These are phyloP conservation scores for Dendrobium nobile DNA, from an alignment of 106 monocot species.

Conservation along the genomic window DNA sequence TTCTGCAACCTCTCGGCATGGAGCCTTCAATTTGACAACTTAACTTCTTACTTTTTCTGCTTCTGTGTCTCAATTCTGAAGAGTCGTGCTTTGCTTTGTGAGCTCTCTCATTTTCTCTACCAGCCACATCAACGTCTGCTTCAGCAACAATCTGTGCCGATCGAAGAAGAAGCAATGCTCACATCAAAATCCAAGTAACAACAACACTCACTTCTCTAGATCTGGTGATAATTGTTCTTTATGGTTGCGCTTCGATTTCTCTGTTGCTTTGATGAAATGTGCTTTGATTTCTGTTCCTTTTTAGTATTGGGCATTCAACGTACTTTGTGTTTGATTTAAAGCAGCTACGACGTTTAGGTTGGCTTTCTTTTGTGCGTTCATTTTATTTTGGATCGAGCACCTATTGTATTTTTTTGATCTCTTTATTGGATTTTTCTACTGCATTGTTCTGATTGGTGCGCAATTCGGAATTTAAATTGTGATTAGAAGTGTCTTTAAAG, in stretches of 20 bases:
- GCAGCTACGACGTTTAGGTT: neutral
- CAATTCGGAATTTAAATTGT: neutral
- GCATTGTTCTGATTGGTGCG: neutral
- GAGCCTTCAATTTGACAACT: conserved; percentile 1
- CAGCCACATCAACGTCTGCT: neutral
- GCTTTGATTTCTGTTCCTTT: neutral
- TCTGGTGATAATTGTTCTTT: neutral
- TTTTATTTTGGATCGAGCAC: neutral
- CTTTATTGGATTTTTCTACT: neutral
- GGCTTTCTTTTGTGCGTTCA: neutral
- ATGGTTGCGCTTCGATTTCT: neutral
- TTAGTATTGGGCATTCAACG: neutral
- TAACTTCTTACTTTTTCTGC: neutral
- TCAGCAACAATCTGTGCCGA: neutral
- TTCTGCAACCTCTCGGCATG: neutral
- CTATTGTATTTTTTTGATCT: neutral
- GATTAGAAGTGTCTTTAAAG: neutral
- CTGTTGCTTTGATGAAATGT: neutral
- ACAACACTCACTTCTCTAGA: neutral
- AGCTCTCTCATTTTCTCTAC: neutral
- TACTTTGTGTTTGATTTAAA: neutral
- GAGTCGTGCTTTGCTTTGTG: neutral
- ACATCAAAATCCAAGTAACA: conserved; percentile 6
- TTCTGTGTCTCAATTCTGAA: neutral
- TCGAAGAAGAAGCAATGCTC: neutral